A percentile compares a stretch with the other conserved stretches of the same genome.
These are phyloP conservation scores for Wickerhamomyces ciferrii DNA, from an alignment of 805 yeast genomes.

Conservation along the genomic window DNA sequence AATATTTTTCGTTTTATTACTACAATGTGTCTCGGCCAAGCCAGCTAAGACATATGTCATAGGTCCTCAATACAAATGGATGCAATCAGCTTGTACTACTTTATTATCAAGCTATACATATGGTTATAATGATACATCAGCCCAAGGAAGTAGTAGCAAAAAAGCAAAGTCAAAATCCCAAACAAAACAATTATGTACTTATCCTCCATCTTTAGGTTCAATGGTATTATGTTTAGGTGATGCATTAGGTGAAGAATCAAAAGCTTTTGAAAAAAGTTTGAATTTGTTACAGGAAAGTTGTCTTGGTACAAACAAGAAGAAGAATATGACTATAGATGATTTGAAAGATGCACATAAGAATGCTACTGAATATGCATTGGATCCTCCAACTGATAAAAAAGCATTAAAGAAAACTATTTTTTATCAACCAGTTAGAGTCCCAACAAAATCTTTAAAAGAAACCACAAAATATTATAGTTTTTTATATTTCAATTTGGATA, in stretches of 20 bases:
- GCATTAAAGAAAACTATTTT: slow-evolving; percentile 4
- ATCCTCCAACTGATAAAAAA: slow-evolving; percentile 1
- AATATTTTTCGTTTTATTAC: background rate
- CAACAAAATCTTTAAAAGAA: background rate
- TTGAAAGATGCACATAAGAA: slow-evolving; percentile 23
- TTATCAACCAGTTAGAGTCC: slow-evolving; percentile 8
- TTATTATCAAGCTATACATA: background rate
- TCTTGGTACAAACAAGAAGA: background rate
- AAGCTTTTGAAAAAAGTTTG: slow-evolving; percentile 8
- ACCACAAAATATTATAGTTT: slow-evolving; percentile 2
- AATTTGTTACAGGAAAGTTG: background rate
- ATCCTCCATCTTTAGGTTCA: background rate
- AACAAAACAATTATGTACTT: background rate
- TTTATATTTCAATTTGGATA: slow-evolving; percentile 14
- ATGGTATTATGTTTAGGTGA: slow-evolving; percentile 4
- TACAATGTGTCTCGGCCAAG: background rate
- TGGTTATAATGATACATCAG: background rate
- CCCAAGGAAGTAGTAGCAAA: no score
- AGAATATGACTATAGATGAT: slow-evolving; percentile 11
- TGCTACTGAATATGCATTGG: slow-evolving; percentile 21
- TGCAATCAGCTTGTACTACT: background rate
- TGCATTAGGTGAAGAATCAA: slow-evolving; percentile 5
- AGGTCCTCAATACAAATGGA: background rate
- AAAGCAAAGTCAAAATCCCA: background rate
- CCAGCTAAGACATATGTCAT: background rate